These are phyloP conservation scores for Suhomyces ambrosiae DNA, from an alignment of 1,139 yeast species.

Conservation along the genomic window DNA sequence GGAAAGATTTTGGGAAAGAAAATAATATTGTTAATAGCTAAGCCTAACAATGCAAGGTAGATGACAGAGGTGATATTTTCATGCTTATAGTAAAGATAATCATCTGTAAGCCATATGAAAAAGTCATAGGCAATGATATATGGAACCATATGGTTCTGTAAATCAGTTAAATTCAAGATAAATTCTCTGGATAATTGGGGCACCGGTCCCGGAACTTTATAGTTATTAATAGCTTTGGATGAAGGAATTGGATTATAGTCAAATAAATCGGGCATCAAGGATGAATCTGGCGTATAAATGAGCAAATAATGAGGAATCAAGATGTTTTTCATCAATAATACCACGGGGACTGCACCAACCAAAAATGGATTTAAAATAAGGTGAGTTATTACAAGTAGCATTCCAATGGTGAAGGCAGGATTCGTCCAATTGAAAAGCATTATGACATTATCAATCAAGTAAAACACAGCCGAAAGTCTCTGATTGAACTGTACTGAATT, in stretches of 20 bases:
- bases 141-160: slow-evolving; percentile 79
- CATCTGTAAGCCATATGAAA: slow-evolving; percentile 48
- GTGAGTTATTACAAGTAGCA: slow-evolving; percentile 57
- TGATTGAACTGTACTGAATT: slow-evolving; percentile 70
- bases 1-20: slow-evolving; percentile 37
- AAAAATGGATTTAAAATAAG: slow-evolving; percentile 64
- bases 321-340: slow-evolving; percentile 54
- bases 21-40: slow-evolving; percentile 32
- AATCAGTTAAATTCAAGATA: slow-evolving; percentile 74
- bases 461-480: slow-evolving; percentile 63
- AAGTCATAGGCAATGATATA: slow-evolving; percentile 68
- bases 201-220: slow-evolving; percentile 67
- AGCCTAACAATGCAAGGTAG: slow-evolving; percentile 37
- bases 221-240: slow-evolving; percentile 48
- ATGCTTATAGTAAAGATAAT: slow-evolving; percentile 66
- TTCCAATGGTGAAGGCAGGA: slow-evolving; percentile 63
- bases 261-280: slow-evolving; percentile 24
- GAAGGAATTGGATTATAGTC: slow-evolving; percentile 57
- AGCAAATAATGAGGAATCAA: slow-evolving; percentile 71
- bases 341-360: slow-evolving; percentile 54
- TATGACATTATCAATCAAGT: slow-evolving; percentile 56
- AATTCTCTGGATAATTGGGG: slow-evolving; percentile 82
- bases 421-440: slow-evolving; percentile 64
- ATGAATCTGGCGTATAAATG: slow-evolving; percentile 40
- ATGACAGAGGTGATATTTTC: slow-evolving; percentile 63